A percentile compares a stretch with the other conserved stretches of the same genome.
Conservation (phyloP, 352 stramenopile species). For the Phytophthora pinifolia region DNA sequence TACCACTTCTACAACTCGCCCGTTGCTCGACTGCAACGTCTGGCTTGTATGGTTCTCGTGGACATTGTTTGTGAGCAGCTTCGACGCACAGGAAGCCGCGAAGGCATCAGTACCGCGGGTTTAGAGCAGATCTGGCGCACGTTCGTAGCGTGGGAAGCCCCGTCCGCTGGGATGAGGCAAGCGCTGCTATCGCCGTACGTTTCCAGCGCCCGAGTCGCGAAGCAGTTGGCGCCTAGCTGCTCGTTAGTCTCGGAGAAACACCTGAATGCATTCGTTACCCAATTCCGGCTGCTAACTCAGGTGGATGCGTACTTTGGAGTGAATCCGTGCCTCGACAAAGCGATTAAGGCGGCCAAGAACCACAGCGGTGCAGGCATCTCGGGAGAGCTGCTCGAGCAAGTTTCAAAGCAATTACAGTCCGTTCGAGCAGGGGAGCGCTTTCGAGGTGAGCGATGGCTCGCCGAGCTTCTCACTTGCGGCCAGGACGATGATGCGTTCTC, state of each 20-base stretch:
- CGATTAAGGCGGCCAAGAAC: constrained; percentile 23
- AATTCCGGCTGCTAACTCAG: constrained; percentile 38
- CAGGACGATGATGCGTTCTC: constrained; percentile 27
- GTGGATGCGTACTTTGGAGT: constrained; percentile 50
- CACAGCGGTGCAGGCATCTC: constrained; percentile 18
- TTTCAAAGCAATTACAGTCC: constrained; percentile 33
- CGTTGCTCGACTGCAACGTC: constrained; percentile 19
- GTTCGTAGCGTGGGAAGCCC: constrained; percentile 28
- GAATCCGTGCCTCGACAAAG: constrained; percentile 35
- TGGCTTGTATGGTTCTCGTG: constrained; percentile 33
- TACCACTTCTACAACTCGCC: constrained; percentile 37
- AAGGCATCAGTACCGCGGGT: constrained; percentile 19
- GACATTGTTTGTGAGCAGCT: constrained; percentile 38
- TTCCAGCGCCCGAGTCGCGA: constrained; percentile 20
- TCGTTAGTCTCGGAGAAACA: constrained; percentile 38
- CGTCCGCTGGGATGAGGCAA: constrained; percentile 17
- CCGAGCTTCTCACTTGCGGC: constrained; percentile 41
- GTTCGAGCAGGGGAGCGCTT: constrained; percentile 37
- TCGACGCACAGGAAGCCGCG: constrained; percentile 19
- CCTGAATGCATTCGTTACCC: constrained; percentile 36
- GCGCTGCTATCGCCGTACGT: constrained; percentile 26
- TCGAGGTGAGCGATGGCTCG: constrained; percentile 52
- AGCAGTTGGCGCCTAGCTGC: constrained; percentile 26
- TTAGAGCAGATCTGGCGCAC: constrained; percentile 31
- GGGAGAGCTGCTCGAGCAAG: constrained; percentile 32